Conservation (phyloP, 768 basidiomycete genomes). For the Boletus insuetus region DNA sequence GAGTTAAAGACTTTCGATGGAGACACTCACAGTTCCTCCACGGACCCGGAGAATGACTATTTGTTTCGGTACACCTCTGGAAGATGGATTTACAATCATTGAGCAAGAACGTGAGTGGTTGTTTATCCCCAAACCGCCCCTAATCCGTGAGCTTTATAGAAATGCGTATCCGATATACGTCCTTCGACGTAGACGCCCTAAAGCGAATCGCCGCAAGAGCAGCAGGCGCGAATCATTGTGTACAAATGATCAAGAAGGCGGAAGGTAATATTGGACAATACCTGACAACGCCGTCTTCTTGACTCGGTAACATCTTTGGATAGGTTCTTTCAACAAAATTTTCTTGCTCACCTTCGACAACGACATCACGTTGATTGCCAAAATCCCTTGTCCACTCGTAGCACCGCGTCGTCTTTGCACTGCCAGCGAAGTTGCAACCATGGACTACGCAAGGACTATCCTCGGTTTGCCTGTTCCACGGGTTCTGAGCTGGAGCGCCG, state of each 20-base stretch:
- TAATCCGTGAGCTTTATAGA: not conserved
- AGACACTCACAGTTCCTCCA: too few relatives aligned
- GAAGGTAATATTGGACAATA: not conserved
- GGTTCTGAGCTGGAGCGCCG: slow-evolving; percentile 31
- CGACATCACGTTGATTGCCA: slow-evolving; percentile 11
- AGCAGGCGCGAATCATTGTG: slow-evolving; percentile 13
- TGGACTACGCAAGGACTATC: slow-evolving; percentile 28
- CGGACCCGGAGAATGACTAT: not conserved
- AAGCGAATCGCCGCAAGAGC: slow-evolving; percentile 12
- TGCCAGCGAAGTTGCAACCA: slow-evolving; percentile 38
- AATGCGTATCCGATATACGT: not conserved
- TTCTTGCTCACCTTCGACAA: slow-evolving; percentile 14
- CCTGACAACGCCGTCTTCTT: not conserved
- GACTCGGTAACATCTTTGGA: not conserved
- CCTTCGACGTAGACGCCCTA: slow-evolving; percentile 18
- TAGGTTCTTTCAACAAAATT: slow-evolving; percentile 12
- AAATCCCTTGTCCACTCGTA: slow-evolving; percentile 21
- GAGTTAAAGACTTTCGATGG: too few relatives aligned
- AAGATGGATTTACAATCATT: slow-evolving; percentile 12
- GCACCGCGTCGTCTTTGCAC: slow-evolving; percentile 28
- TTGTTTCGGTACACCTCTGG: slow-evolving; percentile 4
- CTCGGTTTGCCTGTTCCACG: slow-evolving; percentile 30
- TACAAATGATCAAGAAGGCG: slow-evolving; percentile 13
- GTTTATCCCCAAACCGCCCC: not conserved
- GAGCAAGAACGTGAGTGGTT: slow-evolving; percentile 1